phyloP scores from a whole-genome alignment of 2,329 filamentous ascomycete genomes.

The Talaromyces sp. region DNA sequence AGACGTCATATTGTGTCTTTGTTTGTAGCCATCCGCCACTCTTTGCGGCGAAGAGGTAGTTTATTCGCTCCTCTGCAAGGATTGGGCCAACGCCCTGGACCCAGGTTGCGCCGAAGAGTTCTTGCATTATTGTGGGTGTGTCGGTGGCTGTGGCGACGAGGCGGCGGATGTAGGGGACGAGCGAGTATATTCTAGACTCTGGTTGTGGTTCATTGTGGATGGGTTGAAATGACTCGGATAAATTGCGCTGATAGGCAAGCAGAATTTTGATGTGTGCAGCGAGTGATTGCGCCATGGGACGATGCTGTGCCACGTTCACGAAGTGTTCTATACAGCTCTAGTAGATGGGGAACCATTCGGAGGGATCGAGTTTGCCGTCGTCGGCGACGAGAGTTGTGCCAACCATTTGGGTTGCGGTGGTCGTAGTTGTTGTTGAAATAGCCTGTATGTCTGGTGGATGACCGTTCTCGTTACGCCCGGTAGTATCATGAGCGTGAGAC shows the following conservation, averaged over 20 bases:
- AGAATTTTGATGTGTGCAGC: constrained; percentile 89
- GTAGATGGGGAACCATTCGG: constrained; percentile 88
- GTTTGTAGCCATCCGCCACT: constrained; percentile 84
- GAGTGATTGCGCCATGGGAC: constrained; percentile 73
- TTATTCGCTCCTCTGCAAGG: constrained; percentile 82
- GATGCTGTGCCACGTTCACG: constrained; percentile 80
- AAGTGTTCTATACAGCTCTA: constrained; percentile 85
- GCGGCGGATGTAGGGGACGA: constrained; percentile 86
- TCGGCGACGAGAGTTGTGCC: constrained; percentile 22
- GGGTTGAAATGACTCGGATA: constrained; percentile 30
- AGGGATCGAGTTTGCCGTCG: constrained; percentile 56
- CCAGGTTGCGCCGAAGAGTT: constrained; percentile 93
- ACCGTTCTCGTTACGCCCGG: not conserved
- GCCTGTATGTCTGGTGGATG: not conserved
- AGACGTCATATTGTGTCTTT: constrained; percentile 86
- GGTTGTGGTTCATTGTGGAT: constrained; percentile 9
- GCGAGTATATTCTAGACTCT: constrained; percentile 55
- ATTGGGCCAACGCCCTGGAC: constrained; percentile 70
- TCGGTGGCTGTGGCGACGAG: constrained; percentile 92
- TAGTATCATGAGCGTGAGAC: not conserved
- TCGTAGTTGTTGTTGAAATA: not conserved
- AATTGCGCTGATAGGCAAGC: constrained; percentile 72
- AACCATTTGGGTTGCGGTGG: not conserved
- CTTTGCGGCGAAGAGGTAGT: constrained; percentile 93
- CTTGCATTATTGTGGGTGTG: constrained; percentile 73